Conservation (phyloP, 495 filamentous ascomycete genomes). For the Penicillium tannophilum region DNA sequence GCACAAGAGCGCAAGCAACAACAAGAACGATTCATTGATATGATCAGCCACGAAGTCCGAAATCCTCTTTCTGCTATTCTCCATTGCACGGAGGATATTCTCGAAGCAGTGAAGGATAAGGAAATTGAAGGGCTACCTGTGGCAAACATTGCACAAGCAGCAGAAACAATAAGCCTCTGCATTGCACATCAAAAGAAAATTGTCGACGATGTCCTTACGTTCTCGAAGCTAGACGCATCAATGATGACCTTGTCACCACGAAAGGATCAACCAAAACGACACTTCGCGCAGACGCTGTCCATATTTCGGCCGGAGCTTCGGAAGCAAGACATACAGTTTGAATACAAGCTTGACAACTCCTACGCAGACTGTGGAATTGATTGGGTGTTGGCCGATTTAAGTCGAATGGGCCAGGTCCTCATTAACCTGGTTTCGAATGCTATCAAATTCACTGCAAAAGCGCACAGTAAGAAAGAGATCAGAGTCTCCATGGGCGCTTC, state of each 20-base stretch:
- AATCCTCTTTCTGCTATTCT: conserved; percentile 82
- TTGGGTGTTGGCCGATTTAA: conserved; percentile 72
- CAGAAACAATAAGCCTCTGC: conserved; percentile 75
- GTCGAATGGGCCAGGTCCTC: conserved; percentile 19
- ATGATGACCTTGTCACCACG: conserved; percentile 67
- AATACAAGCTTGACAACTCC: conserved; percentile 59
- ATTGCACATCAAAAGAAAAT: conserved; percentile 73
- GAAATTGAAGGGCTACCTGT: conserved; percentile 12
- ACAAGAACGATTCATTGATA: conserved; percentile 86
- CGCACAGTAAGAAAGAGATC: conserved; percentile 58
- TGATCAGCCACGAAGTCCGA: conserved; percentile 84
- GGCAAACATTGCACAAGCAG: conserved; percentile 59
- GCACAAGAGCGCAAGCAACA: conserved; percentile 67
- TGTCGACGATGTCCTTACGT: conserved; percentile 75
- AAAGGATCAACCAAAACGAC: conserved; percentile 63
- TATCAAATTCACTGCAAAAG: conserved; percentile 70
- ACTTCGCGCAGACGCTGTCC: conserved; percentile 67
- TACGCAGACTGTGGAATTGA: conserved; percentile 58
- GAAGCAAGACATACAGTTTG: conserved; percentile 66
- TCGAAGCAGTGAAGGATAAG: conserved; percentile 23
- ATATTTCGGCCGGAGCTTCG: conserved; percentile 74
- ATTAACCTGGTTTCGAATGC: conserved; percentile 78
- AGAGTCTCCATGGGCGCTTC: conserved; percentile 71
- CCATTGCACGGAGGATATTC: conserved; percentile 80
- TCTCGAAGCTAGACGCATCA: conserved; percentile 81